Evolutionary conservation across 495 filamentous ascomycete genomes (phyloP).

Genomic region (Aspergillus cristatus): DNA sequence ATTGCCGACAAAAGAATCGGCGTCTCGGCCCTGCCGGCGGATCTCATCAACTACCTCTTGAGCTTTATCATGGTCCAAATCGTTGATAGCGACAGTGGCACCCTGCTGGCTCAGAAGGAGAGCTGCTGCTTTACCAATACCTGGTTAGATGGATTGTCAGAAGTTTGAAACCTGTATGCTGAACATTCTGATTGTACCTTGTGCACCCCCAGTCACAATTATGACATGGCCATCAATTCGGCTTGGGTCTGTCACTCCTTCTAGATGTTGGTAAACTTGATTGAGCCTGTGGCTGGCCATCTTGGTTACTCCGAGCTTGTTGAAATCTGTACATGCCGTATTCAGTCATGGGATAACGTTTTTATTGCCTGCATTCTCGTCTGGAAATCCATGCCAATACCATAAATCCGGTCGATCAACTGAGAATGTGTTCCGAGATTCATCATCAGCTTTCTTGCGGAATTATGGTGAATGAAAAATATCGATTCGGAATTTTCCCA

Average conservation of each 20-base stretch:
- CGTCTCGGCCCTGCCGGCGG: conserved; percentile 52
- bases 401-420: no score
- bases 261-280: background rate
- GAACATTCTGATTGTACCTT: conserved; percentile 48
- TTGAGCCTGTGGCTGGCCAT: background rate
- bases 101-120: conserved; percentile 64
- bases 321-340: background rate
- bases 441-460: no score
- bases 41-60: conserved; percentile 50
- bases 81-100: conserved; percentile 59
- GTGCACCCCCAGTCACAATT: conserved; percentile 63
- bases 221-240: conserved; percentile 57
- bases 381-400: no score
- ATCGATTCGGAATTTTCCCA: no score
- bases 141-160: conserved; percentile 27
- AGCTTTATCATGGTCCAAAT: conserved; percentile 50
- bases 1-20: conserved; percentile 42
- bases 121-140: conserved; percentile 37
- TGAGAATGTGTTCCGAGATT: no score
- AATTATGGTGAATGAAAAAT: no score
- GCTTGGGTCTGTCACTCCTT: conserved; percentile 18
- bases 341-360: no score
- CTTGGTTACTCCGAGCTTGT: background rate
- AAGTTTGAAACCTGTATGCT: no score
- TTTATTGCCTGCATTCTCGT: no score